phyloP scores from a whole-genome alignment of 805 yeast genomes.

The Sungouiella blattae region DNA sequence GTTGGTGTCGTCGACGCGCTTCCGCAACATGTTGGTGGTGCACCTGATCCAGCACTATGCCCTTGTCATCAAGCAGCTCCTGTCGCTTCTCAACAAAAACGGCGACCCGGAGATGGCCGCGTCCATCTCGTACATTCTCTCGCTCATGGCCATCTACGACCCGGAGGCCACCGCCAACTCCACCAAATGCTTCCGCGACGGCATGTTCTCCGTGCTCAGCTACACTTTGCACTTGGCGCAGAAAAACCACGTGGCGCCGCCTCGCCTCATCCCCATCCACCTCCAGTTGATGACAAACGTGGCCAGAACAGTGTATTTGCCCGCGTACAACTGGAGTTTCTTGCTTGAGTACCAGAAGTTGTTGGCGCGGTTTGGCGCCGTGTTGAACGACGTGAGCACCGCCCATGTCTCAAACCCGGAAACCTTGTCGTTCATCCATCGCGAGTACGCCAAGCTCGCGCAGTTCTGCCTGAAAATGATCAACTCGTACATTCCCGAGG shows the following conservation, averaged over 20 bases:
- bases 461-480: constrained; percentile 23
- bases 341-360: constrained; percentile 25
- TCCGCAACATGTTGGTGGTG: constrained; percentile 26
- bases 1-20: constrained; percentile 11
- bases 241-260: constrained; percentile 9
- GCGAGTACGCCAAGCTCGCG: constrained; percentile 21
- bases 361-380: constrained; percentile 23
- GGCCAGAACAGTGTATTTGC: constrained; percentile 31
- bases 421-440: constrained; percentile 16
- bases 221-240: constrained; percentile 18
- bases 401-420: constrained; percentile 3
- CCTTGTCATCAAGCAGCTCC: constrained; percentile 30
- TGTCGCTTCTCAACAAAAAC: constrained; percentile 25
- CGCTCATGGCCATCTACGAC: constrained; percentile 40
- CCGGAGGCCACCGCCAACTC: constrained; percentile 39
- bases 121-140: constrained; percentile 33
- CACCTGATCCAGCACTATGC: constrained; percentile 36
- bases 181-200: constrained; percentile 38
- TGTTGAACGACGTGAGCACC: constrained; percentile 3
- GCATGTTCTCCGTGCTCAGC: constrained; percentile 33
- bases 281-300: constrained; percentile 33
- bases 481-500: constrained; percentile 24
- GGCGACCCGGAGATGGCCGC: constrained; percentile 30
- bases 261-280: constrained; percentile 27
- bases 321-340: constrained; percentile 31